Evolutionary conservation across 2,329 filamentous ascomycete species (phyloP), one percentile per base, ranked within the genome.

Genomic region (Claviceps sp.): DNA sequence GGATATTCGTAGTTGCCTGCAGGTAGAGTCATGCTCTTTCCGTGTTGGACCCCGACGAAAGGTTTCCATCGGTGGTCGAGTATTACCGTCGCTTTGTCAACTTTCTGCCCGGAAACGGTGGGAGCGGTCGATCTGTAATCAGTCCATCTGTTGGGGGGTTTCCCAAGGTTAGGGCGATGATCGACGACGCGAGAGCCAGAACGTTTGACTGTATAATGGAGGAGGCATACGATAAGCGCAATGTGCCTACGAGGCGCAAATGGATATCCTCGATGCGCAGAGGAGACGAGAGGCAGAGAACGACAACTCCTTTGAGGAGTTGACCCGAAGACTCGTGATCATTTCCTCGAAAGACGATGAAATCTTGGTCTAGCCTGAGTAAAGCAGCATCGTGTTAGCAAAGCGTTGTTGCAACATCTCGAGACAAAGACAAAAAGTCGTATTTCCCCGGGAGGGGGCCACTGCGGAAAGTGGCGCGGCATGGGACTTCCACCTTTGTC

Each of bases 1-100:
- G 85, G 85, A 70, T 85, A 91, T 66, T 90, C 86, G 67, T 93
- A 88, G 67, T 91, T 91, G 56, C 85, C 86, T 26, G 84, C 79
- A 4, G 77, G 74, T 26, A 91, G 71, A 6, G 76, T 75, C 57
- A 74, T 73, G 60, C 77, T 79, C 64, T 74, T 76, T 55, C 77
- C 75, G n/a, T 72, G 70, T 16, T 37, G 44, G 6, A 65, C 66
- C 52, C 75, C 72, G 42, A 81, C 75, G 60, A 91, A 88, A 24
- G 78, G 77, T 7, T 72, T 60, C 84, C 85, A 90, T 56, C 76
- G 77, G 66, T 88, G 82, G 57, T 80, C 78, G 61, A 85, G 78
- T 56, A 91, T 81, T 20, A 70, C 71, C 37, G 70, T 70, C 8
- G 74, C 76, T 59, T 74, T 76, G 62, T 83, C 80, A 54, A 83